Percentiles rank a stretch among this genome's conserved stretches.
Conservation (phyloP, 2,329 filamentous ascomycete species). For the Geoglossum cookeanum region DNA sequence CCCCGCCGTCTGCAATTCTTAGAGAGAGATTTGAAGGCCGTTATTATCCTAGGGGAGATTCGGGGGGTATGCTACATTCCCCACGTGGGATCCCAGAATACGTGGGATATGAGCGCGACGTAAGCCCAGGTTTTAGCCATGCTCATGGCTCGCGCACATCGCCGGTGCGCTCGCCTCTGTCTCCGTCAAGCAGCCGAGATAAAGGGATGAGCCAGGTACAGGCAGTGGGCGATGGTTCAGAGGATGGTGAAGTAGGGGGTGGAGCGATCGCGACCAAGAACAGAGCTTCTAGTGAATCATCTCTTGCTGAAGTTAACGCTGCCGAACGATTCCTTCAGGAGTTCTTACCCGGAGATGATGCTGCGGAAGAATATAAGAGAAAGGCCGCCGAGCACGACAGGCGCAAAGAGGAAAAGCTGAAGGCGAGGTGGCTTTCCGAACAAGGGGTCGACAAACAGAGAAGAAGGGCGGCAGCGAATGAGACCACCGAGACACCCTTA, state of each 20-base stretch:
- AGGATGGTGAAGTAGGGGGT: slow-evolving; percentile 20
- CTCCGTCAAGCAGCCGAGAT: neutral
- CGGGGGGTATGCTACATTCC: neutral
- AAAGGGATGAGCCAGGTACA: neutral
- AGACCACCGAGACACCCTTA: neutral
- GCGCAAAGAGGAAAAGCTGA: slow-evolving; percentile 1
- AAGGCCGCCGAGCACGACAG: slow-evolving; percentile 3
- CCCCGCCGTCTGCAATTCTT: neutral
- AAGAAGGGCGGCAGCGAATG: neutral
- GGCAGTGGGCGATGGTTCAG: slow-evolving; percentile 15
- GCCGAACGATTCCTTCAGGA: slow-evolving; percentile 21
- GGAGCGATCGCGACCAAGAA: slow-evolving; percentile 6
- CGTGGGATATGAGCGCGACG: neutral
- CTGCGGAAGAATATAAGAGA: slow-evolving; percentile 3
- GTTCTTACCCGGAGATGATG: slow-evolving; percentile 15
- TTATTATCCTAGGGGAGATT: neutral
- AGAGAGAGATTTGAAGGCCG: neutral
- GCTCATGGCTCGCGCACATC: neutral
- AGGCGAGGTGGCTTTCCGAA: neutral
- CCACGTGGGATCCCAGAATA: neutral
- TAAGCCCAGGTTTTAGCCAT: neutral
- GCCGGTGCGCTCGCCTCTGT: neutral
- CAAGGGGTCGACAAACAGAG: neutral
- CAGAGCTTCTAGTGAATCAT: neutral
- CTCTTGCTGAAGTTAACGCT: slow-evolving; percentile 8